phyloP scores from a whole-genome alignment of 345 rosid species.

The Microcos paniculata region DNA sequence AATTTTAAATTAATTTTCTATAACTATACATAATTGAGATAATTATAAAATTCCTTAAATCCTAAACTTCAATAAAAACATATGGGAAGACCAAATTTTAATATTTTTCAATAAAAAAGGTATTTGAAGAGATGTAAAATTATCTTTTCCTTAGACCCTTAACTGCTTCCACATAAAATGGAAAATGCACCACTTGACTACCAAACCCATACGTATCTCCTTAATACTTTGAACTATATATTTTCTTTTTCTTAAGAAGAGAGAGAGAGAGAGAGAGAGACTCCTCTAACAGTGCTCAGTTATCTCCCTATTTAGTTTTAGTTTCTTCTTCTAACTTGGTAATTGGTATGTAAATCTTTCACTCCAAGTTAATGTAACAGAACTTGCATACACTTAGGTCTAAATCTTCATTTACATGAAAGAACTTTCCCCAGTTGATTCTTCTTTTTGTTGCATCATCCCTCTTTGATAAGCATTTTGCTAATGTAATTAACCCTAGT shows the following conservation, averaged over 20 bases:
- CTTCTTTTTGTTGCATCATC: neutral
- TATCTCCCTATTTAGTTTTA: neutral
- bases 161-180: conserved; percentile 6
- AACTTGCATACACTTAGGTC: neutral
- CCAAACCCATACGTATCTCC: conserved; percentile 3
- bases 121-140: too few relatives aligned
- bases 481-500: neutral
- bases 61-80: too few relatives aligned
- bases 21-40: too few relatives aligned
- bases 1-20: too few relatives aligned
- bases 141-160: neutral
- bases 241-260: neutral
- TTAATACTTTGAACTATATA: neutral
- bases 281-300: neutral
- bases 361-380: neutral
- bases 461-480: neutral
- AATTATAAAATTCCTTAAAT: too few relatives aligned
- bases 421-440: neutral
- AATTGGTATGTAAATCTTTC: neutral
- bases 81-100: too few relatives aligned
- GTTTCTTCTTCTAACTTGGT: neutral
- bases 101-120: too few relatives aligned
- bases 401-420: neutral
- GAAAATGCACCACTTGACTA: conserved; percentile 5
- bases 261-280: too few relatives aligned